Conservation (phyloP, 352 stramenopile species). For the Thalassiosira mediterranea region DNA sequence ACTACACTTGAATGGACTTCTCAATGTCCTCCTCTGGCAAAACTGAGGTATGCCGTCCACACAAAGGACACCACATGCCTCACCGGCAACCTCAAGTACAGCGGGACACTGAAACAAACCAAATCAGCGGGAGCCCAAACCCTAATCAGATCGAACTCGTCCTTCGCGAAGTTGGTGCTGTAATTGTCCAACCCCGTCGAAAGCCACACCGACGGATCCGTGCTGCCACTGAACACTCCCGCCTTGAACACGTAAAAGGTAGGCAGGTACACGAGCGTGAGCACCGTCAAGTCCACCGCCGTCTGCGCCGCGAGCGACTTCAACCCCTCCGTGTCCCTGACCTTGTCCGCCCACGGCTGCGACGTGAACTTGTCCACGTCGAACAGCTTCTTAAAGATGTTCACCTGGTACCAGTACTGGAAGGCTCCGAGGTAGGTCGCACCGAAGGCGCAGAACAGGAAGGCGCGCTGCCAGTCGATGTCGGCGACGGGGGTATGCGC, state of each 20-base stretch:
- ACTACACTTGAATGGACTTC: neutral
- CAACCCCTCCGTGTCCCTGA: constrained; percentile 64
- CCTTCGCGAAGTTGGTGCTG: constrained; percentile 66
- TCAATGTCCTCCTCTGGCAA: constrained; percentile 71
- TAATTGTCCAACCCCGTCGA: constrained; percentile 62
- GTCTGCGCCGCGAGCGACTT: constrained; percentile 62
- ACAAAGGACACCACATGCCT: constrained; percentile 76
- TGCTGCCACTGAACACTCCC: constrained; percentile 57
- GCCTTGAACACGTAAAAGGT: constrained; percentile 82
- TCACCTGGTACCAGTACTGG: constrained; percentile 81
- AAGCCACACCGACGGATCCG: constrained; percentile 56
- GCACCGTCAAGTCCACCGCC: constrained; percentile 65
- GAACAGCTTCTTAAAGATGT: constrained; percentile 80
- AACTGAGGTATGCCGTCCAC: constrained; percentile 78
- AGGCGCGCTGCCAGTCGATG: constrained; percentile 69
- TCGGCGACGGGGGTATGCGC: constrained; percentile 56
- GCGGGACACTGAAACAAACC: constrained; percentile 74
- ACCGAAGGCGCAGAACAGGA: constrained; percentile 79
- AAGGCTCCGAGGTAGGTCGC: constrained; percentile 76
- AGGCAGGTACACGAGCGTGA: constrained; percentile 69
- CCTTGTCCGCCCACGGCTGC: constrained; percentile 61
- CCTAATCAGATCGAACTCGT: constrained; percentile 72
- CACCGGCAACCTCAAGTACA: constrained; percentile 76
- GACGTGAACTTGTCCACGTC: constrained; percentile 77
- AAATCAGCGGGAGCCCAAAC: constrained; percentile 80